Evolutionary conservation across 1,284 basidiomycete genomes (phyloP).

Genomic region (Ustilago nuda): DNA sequence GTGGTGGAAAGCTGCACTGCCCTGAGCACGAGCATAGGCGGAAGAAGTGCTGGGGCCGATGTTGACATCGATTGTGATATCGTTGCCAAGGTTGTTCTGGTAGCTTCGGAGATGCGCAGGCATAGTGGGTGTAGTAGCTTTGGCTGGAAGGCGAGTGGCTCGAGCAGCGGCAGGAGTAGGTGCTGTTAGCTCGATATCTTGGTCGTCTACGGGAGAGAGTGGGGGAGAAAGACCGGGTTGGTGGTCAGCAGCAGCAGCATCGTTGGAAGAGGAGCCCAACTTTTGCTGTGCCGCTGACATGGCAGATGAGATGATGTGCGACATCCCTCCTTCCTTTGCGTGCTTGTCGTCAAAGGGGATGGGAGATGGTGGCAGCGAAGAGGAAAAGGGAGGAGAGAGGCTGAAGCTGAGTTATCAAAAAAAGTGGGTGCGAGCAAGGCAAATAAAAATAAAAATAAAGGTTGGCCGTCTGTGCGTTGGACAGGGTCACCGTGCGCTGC

Average conservation of each 20-base stretch:
- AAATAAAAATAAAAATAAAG: not conserved
- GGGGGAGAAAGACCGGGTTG: conserved; percentile 61
- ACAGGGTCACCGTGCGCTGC: not conserved
- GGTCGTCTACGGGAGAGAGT: conserved; percentile 41
- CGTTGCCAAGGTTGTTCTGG: conserved; percentile 33
- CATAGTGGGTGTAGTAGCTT: conserved; percentile 24
- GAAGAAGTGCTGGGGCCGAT: conserved; percentile 50
- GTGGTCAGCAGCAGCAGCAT: conserved; percentile 30
- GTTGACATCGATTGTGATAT: conserved; percentile 52
- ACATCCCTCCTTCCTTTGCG: conserved; percentile 13
- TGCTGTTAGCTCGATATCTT: conserved; percentile 53
- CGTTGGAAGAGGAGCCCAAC: conserved; percentile 28
- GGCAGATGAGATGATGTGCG: conserved; percentile 54
- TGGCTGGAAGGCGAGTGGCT: conserved; percentile 12
- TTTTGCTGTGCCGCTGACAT: conserved; percentile 46
- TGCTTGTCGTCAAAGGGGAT: not conserved
- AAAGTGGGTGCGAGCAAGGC: not conserved
- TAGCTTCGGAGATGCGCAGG: conserved; percentile 28
- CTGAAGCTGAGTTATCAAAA: not conserved
- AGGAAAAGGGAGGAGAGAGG: not conserved
- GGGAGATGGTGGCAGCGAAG: conserved; percentile 1
- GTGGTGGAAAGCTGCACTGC: conserved; percentile 47
- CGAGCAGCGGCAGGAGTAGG: conserved; percentile 36
- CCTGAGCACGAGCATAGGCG: conserved; percentile 47
- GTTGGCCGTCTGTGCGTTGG: not conserved